Percentiles rank a stretch among this genome's conserved stretches.
phyloP scores from a whole-genome alignment of 306 rosid species.

The Canavalia gladiata region DNA sequence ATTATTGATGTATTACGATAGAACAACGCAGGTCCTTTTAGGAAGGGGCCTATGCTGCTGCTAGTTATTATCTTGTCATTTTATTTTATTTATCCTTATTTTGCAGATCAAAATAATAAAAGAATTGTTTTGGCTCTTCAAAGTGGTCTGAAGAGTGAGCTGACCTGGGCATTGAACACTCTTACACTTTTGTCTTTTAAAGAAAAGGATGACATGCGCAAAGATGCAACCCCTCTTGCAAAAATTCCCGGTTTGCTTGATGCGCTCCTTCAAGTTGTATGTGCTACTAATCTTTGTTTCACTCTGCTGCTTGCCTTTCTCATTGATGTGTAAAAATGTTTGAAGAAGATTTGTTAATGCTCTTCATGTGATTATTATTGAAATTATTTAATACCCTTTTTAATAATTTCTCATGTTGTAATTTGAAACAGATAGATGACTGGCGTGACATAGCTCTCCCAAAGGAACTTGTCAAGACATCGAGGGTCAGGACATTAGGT shows the following conservation, averaged over 20 bases:
- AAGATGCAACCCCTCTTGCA: constrained; percentile 81
- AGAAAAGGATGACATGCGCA: constrained; percentile 94
- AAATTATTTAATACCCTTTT: not conserved
- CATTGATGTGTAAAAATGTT: constrained; percentile 11
- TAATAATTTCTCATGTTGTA: constrained; percentile 4
- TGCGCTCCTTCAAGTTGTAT: constrained; percentile 96
- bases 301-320: constrained; percentile 10
- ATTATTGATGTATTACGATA: not conserved
- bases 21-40: not conserved
- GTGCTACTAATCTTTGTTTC: constrained; percentile 46
- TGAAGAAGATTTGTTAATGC: constrained; percentile 10
- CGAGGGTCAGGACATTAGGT: constrained; percentile 80
- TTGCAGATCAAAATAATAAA: constrained; percentile 90
- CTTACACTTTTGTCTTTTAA: constrained; percentile 91
- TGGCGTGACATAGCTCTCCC: constrained; percentile 97
- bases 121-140: constrained; percentile 95
- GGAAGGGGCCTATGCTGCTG: not conserved
- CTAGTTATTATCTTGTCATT: too few species aligned
- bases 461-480: constrained; percentile 66
- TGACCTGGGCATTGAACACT: constrained; percentile 94
- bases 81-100: too few species aligned
- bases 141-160: constrained; percentile 97
- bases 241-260: constrained; percentile 96
- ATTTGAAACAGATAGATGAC: constrained; percentile 81
- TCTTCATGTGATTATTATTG: not conserved